phyloP scores from a whole-genome alignment of 2,329 filamentous ascomycete species.

The Rhinocladiella similis region DNA sequence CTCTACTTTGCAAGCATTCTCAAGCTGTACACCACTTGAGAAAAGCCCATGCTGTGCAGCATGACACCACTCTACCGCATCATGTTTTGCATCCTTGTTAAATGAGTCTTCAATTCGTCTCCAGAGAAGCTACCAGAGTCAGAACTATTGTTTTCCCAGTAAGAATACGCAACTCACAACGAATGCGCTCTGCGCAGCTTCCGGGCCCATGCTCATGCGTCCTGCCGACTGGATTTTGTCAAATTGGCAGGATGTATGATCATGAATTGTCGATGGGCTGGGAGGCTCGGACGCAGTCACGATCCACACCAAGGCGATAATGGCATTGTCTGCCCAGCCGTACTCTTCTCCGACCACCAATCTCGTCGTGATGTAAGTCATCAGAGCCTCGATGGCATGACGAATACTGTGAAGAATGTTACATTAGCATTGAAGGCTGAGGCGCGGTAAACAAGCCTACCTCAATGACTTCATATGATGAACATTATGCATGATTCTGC shows the following conservation, averaged over 20 bases:
- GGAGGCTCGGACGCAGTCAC: slow-evolving; percentile 28
- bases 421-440: neutral
- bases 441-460: slow-evolving; percentile 47
- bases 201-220: slow-evolving; percentile 53
- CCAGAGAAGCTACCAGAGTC: slow-evolving; percentile 68
- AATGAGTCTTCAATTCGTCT: slow-evolving; percentile 68
- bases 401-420: slow-evolving; percentile 32
- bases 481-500: slow-evolving; percentile 63
- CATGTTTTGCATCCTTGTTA: slow-evolving; percentile 51
- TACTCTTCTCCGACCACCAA: slow-evolving; percentile 52
- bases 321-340: slow-evolving; percentile 67
- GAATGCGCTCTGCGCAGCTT: slow-evolving; percentile 56
- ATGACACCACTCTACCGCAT: slow-evolving; percentile 69
- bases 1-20: slow-evolving; percentile 68
- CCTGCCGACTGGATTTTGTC: slow-evolving; percentile 48
- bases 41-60: slow-evolving; percentile 69
- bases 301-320: slow-evolving; percentile 70
- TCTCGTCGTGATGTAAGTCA: slow-evolving; percentile 62
- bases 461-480: slow-evolving; percentile 62
- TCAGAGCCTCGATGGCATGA: slow-evolving; percentile 53
- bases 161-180: slow-evolving; percentile 36
- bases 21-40: slow-evolving; percentile 57
- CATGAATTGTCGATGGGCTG: neutral
- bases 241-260: neutral
- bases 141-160: slow-evolving; percentile 1